Conservation (phyloP, 177 flowering plant species). For the Vitis hybrid region DNA sequence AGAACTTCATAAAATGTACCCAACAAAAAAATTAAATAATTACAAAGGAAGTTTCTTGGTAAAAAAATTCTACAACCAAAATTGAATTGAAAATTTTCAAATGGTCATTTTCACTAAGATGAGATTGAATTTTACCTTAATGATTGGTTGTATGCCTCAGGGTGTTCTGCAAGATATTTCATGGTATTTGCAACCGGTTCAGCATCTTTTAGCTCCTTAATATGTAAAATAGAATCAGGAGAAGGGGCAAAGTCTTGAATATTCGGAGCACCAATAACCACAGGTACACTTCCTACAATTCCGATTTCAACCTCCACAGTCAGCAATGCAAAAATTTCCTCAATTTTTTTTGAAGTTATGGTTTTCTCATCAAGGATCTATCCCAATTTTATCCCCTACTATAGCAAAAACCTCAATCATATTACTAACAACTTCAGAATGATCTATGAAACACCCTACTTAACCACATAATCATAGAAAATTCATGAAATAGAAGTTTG, state of each 20-base stretch:
- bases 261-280: constrained; percentile 95
- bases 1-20: not conserved
- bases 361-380: no score
- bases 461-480: no score
- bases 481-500: no score
- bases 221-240: constrained; percentile 68
- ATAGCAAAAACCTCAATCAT: no score
- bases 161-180: constrained; percentile 71
- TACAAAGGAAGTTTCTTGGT: not conserved
- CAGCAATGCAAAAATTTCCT: no score
- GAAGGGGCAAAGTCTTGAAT: constrained; percentile 90
- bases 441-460: no score
- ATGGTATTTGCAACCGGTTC: constrained; percentile 68
- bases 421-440: no score
- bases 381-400: no score
- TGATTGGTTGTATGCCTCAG: constrained; percentile 66
- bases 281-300: constrained; percentile 74
- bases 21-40: not conserved
- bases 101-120: not conserved
- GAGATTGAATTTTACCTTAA: constrained; percentile 45
- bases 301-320: no score
- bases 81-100: no score
- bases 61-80: not conserved
- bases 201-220: constrained; percentile 62
- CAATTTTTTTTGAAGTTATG: no score